Conservation (phyloP, 2,329 filamentous ascomycete genomes). For the Anisogramma anomala region DNA sequence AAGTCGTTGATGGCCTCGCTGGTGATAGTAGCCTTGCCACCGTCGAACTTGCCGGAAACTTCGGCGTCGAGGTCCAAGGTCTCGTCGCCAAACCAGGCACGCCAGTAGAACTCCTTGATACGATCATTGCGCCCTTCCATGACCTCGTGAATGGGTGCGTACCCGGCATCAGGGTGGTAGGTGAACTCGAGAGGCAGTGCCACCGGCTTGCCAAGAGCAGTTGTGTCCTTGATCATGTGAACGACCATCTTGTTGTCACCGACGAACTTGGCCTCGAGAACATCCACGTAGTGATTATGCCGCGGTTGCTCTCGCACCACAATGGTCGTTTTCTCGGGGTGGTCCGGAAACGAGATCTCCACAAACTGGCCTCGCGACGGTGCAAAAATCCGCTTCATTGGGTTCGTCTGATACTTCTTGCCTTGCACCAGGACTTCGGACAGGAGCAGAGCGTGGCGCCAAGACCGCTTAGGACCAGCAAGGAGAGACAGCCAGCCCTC, state of each 20-base stretch:
- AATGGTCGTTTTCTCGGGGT: slow-evolving; percentile 74
- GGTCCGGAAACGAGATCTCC: slow-evolving; percentile 72
- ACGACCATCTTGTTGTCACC: slow-evolving; percentile 71
- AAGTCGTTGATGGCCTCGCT: slow-evolving; percentile 95
- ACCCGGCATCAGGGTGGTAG: slow-evolving; percentile 90
- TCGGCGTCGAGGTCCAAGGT: slow-evolving; percentile 70
- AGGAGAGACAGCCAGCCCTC: slow-evolving; percentile 83
- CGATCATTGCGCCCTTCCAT: slow-evolving; percentile 94
- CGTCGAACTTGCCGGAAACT: slow-evolving; percentile 80
- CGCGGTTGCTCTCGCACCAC: slow-evolving; percentile 77
- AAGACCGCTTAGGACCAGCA: slow-evolving; percentile 75
- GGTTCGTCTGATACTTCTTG: slow-evolving; percentile 94
- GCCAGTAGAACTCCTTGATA: slow-evolving; percentile 99
- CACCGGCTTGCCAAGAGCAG: slow-evolving; percentile 70
- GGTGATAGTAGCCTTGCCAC: slow-evolving; percentile 76
- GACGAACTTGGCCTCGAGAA: slow-evolving; percentile 70
- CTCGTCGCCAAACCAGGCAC: slow-evolving; percentile 90
- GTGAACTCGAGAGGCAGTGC: slow-evolving; percentile 77
- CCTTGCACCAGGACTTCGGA: slow-evolving; percentile 91
- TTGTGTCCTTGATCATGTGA: slow-evolving; percentile 88
- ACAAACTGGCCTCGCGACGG: slow-evolving; percentile 79
- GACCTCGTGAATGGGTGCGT: slow-evolving; percentile 93
- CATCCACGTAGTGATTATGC: slow-evolving; percentile 76
- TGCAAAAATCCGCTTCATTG: slow-evolving; percentile 80
- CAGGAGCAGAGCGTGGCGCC: slow-evolving; percentile 89